Evolutionary conservation across 2,329 filamentous ascomycete genomes (phyloP).

Genomic region (Fusarium phyllophilum): DNA sequence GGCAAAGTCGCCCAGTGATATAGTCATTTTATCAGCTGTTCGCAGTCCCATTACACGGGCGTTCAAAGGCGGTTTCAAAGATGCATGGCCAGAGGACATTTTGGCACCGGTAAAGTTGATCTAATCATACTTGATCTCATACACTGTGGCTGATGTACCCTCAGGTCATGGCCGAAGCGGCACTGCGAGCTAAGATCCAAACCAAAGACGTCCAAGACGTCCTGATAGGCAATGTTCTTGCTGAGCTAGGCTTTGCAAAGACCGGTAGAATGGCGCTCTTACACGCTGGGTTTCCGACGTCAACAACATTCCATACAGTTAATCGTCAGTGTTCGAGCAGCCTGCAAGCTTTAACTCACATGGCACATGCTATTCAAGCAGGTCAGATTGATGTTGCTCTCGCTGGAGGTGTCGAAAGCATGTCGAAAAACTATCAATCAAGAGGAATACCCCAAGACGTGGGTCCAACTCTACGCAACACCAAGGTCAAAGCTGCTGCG

Average conservation of each 20-base stretch:
- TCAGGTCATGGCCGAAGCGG: constrained; percentile 4
- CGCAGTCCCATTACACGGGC: constrained; percentile 86
- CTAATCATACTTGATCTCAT: rapidly evolving
- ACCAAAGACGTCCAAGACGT: constrained; percentile 77
- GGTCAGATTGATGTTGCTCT: constrained; percentile 79
- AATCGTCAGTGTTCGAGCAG: constrained; percentile 88
- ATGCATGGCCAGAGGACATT: constrained; percentile 90
- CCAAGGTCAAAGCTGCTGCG: constrained; percentile 71
- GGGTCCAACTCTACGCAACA: constrained; percentile 76
- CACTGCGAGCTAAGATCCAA: constrained; percentile 53
- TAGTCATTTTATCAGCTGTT: constrained; percentile 88
- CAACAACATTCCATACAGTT: constrained; percentile 82
- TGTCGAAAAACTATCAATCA: constrained; percentile 88
- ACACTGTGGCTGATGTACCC: rapidly evolving
- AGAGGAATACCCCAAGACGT: constrained; percentile 81
- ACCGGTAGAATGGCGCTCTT: constrained; percentile 89
- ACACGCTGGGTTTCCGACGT: constrained; percentile 78
- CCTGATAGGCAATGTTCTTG: constrained; percentile 85
- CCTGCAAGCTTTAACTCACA: constrained; percentile 77
- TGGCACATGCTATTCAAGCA: constrained; percentile 78
- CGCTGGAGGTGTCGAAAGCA: constrained; percentile 92
- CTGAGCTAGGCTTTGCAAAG: constrained; percentile 88
- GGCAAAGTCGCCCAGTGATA: constrained; percentile 77
- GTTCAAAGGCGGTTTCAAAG: constrained; percentile 83
- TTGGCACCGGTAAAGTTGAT: constrained; percentile 65